These are phyloP conservation scores for Fusarium sp. DNA, from an alignment of 2,329 filamentous ascomycete genomes.

Conservation along the genomic window DNA sequence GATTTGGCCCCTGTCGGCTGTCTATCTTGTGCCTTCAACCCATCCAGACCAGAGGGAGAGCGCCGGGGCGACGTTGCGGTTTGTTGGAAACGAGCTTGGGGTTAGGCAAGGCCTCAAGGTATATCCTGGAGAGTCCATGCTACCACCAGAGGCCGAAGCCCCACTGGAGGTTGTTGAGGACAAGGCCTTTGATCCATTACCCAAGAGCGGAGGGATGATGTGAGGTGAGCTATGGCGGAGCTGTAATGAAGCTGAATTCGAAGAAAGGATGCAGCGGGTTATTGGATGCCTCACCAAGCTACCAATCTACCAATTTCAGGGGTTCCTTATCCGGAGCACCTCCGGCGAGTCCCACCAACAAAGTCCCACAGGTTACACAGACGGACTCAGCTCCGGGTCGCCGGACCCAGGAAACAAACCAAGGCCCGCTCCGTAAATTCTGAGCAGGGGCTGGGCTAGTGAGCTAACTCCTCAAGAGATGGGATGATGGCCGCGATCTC, in stretches of 20 bases:
- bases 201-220: conserved; percentile 29
- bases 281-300: not conserved
- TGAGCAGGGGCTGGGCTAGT: not conserved
- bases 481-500: conserved; percentile 1
- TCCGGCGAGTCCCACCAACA: conserved; percentile 3
- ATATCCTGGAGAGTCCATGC: conserved; percentile 22
- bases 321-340: conserved; percentile 3
- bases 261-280: not conserved
- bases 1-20: conserved; percentile 52
- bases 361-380: conserved; percentile 7
- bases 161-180: conserved; percentile 41
- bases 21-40: conserved; percentile 48
- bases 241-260: not conserved
- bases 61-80: conserved; percentile 46
- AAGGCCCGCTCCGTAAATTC: conserved; percentile 10
- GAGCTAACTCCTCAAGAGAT: not conserved
- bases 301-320: conserved; percentile 4
- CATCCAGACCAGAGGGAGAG: conserved; percentile 43
- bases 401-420: conserved; percentile 3
- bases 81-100: conserved; percentile 53
- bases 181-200: conserved; percentile 28
- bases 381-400: conserved; percentile 9
- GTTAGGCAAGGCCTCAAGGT: conserved; percentile 52
- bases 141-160: conserved; percentile 45
- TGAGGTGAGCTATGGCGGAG: not conserved